Evolutionary conservation across 1,284 basidiomycete species (phyloP).

Genomic region (Thecaphora frezii): DNA sequence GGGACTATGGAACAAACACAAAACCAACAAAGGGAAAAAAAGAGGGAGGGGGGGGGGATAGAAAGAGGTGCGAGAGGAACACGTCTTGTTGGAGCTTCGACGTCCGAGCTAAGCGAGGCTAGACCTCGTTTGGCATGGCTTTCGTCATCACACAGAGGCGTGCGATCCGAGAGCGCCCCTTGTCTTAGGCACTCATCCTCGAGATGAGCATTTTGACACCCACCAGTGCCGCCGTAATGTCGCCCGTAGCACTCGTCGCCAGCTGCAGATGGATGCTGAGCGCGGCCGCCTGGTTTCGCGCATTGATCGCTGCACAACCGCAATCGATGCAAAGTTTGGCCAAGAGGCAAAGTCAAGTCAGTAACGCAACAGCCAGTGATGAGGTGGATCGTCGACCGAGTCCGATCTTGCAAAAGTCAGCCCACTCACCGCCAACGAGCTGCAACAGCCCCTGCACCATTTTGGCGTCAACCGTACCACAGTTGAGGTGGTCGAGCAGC

Average conservation of each 20-base stretch:
- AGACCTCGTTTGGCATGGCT: no score
- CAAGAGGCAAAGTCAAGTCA: conserved; percentile 3
- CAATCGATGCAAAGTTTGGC: no score
- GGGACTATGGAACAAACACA: no score
- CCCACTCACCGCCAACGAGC: conserved; percentile 46
- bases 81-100: no score
- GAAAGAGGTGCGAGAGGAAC: no score
- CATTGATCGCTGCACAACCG: conserved; percentile 41
- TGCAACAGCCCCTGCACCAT: conserved; percentile 52
- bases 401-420: not conserved
- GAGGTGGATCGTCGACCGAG: not conserved
- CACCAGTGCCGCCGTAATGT: conserved; percentile 46
- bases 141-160: no score
- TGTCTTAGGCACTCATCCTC: conserved; percentile 9
- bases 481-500: conserved; percentile 87
- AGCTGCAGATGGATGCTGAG: conserved; percentile 51
- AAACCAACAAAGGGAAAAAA: no score
- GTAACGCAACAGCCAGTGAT: not conserved
- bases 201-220: conserved; percentile 56
- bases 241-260: conserved; percentile 48
- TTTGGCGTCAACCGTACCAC: conserved; percentile 69
- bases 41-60: no score
- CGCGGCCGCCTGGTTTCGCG: conserved; percentile 51
- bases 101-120: no score
- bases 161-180: no score